Conservation (phyloP, 2,329 filamentous ascomycete genomes). For the Verticillium zaregamsianum region DNA sequence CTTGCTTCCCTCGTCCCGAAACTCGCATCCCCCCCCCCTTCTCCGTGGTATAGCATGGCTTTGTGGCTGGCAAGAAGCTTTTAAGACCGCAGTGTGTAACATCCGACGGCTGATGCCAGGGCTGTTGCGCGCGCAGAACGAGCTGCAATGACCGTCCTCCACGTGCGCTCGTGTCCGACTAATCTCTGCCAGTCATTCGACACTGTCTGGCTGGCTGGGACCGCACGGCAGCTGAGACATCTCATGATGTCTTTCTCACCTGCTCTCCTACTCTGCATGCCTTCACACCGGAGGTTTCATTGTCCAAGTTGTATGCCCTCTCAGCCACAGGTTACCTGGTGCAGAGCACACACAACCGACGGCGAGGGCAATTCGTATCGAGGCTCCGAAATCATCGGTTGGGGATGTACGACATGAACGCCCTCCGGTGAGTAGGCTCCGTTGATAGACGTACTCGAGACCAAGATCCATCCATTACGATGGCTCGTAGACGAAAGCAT, state of each 20-base stretch:
- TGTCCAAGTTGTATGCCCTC: background rate
- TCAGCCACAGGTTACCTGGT: background rate
- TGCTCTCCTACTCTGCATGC: background rate
- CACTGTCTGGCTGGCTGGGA: background rate
- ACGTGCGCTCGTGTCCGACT: background rate
- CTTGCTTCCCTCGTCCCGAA: background rate
- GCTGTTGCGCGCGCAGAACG: background rate
- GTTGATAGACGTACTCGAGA: background rate
- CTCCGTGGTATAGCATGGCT: background rate
- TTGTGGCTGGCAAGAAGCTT: background rate
- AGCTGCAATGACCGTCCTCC: background rate
- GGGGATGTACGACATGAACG: conserved; percentile 6
- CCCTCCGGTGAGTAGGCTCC: background rate
- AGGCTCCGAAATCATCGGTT: conserved; percentile 6
- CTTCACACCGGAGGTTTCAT: background rate
- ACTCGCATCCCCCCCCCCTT: background rate
- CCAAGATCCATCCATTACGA: background rate
- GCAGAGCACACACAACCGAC: background rate
- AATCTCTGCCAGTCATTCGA: background rate
- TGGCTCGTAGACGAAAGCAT: background rate
- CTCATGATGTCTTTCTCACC: background rate
- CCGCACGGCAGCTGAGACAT: conserved; percentile 7
- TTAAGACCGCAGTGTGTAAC: background rate
- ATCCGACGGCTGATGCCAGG: background rate
- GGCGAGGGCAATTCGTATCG: conserved; percentile 11